phyloP scores from a whole-genome alignment of 176 grass and related monocot species.

The Rhynchospora breviuscula region DNA sequence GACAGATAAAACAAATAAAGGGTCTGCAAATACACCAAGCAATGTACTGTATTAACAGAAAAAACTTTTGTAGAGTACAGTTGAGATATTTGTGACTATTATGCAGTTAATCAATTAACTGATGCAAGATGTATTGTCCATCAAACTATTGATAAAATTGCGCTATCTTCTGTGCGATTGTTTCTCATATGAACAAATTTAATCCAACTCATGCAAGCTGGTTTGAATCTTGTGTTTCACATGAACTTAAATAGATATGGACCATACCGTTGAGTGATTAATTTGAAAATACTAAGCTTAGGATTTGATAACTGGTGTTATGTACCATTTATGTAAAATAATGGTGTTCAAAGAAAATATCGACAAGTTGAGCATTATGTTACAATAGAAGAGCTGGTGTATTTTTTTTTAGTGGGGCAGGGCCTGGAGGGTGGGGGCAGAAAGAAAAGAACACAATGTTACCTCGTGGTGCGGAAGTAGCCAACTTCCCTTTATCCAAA shows the following conservation, averaged over 20 bases:
- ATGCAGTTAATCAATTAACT: background rate
- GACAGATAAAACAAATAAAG: background rate
- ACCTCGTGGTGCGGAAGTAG: slow-evolving; percentile 44
- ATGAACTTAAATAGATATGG: background rate
- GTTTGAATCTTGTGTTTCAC: background rate
- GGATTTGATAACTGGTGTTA: background rate
- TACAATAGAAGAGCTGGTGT: background rate
- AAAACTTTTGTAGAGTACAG: background rate
- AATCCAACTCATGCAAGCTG: background rate
- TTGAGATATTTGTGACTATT: background rate
- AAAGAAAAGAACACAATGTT: slow-evolving; percentile 14
- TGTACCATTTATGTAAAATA: background rate
- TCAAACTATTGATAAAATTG: background rate
- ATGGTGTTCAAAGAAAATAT: background rate
- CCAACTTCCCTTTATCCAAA: slow-evolving; percentile 47
- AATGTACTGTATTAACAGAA: background rate
- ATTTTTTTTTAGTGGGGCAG: background rate
- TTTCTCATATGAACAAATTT: background rate
- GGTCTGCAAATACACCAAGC: background rate
- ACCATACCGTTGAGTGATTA: background rate
- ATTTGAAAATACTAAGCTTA: background rate
- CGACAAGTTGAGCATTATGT: background rate
- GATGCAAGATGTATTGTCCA: background rate
- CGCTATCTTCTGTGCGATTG: background rate
- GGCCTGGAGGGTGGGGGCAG: no score